Conservation (phyloP, 495 filamentous ascomycete species). For the Hyphodiscus hymeniophilus region DNA sequence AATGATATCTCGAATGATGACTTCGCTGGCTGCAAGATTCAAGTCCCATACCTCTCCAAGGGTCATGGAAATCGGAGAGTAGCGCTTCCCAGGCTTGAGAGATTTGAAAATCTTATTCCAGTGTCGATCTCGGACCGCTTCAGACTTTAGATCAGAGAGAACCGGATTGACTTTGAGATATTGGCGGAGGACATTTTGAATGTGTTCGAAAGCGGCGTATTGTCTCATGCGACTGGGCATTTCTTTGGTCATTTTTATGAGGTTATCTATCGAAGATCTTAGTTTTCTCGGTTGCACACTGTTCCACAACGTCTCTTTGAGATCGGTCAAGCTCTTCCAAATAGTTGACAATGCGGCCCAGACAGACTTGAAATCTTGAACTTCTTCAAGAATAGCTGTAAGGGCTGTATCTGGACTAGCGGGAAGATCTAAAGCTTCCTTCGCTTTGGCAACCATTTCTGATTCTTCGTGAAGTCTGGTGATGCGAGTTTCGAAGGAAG, state of each 20-base stretch:
- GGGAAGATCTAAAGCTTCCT: conserved; percentile 90
- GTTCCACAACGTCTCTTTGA: conserved; percentile 84
- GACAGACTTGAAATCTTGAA: conserved; percentile 97
- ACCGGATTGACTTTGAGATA: conserved; percentile 84
- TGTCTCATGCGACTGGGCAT: conserved; percentile 99
- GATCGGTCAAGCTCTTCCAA: conserved; percentile 93
- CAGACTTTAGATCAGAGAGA: conserved; percentile 87
- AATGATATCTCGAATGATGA: conserved; percentile 83
- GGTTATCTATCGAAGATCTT: conserved; percentile 73
- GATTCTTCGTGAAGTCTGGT: conserved; percentile 75
- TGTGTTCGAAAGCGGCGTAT: conserved; percentile 97
- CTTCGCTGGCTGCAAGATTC: conserved; percentile 76
- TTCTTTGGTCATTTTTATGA: conserved; percentile 97
- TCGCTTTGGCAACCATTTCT: conserved; percentile 91
- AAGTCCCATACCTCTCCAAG: conserved; percentile 98
- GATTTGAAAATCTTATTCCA: conserved; percentile 97
- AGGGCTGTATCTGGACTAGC: conserved; percentile 68
- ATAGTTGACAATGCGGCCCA: conserved; percentile 93
- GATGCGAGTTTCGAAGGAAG: conserved; percentile 72
- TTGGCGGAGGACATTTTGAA: conserved; percentile 82
- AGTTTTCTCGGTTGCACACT: conserved; percentile 90
- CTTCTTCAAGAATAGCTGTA: conserved; percentile 79
- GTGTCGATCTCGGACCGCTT: conserved; percentile 91
- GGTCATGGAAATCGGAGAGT: conserved; percentile 86
- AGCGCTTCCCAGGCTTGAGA: conserved; percentile 80